phyloP scores from a whole-genome alignment of 2,329 filamentous ascomycete species.

The Fonsecaea monophora region DNA sequence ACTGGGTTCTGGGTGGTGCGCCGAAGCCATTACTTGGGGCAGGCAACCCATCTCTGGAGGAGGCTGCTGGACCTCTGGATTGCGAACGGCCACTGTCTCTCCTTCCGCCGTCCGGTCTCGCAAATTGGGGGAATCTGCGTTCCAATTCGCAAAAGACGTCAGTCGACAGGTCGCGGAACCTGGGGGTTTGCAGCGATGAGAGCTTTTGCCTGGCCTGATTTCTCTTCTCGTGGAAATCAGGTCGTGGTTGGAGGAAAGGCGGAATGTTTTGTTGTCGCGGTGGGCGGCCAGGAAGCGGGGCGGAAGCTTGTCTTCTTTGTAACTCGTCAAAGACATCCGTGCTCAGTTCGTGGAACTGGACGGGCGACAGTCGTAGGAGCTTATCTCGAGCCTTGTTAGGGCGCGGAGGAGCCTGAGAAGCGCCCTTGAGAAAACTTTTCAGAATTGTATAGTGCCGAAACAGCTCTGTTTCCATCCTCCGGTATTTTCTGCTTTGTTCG shows the following conservation, averaged over 20 bases:
- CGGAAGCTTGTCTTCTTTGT: conserved; percentile 77
- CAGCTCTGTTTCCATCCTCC: conserved; percentile 71
- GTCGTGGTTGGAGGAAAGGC: conserved; percentile 79
- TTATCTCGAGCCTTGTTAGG: conserved; percentile 94
- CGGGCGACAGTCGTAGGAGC: conserved; percentile 82
- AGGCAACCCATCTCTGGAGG: conserved; percentile 45
- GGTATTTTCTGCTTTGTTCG: conserved; percentile 67
- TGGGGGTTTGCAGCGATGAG: conserved; percentile 81
- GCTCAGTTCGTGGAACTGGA: conserved; percentile 96
- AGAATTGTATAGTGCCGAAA: conserved; percentile 82
- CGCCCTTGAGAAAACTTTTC: conserved; percentile 71
- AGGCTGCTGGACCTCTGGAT: conserved; percentile 63
- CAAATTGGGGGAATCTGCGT: conserved; percentile 83
- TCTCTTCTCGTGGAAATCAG: conserved; percentile 91
- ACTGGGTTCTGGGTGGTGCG: conserved; percentile 39
- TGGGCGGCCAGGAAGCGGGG: conserved; percentile 47
- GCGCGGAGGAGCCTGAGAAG: conserved; percentile 36
- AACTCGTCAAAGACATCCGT: conserved; percentile 98
- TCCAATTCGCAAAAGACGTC: conserved; percentile 97
- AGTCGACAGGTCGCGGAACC: conserved; percentile 90
- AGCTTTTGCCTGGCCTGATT: conserved; percentile 98
- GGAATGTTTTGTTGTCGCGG: conserved; percentile 60
- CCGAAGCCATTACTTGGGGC: conserved; percentile 44
- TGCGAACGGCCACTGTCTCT: conserved; percentile 70
- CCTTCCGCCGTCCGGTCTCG: conserved; percentile 71